phyloP scores from a whole-genome alignment of 225 moss, liverwort and hornwort species.

The Pseudoscleropodium purum region DNA sequence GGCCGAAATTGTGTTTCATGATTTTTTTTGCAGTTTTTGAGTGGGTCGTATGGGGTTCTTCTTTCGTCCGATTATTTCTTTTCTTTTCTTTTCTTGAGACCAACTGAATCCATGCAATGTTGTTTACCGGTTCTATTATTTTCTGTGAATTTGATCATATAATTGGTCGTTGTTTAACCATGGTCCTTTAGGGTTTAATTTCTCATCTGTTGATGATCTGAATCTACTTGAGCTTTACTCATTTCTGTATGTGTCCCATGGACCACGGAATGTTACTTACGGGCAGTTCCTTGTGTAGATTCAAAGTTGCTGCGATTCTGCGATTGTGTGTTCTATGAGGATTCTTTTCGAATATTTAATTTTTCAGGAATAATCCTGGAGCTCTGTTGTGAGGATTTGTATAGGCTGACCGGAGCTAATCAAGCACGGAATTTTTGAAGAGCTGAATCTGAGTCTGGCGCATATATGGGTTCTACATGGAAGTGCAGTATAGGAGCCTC shows the following conservation, averaged over 20 bases:
- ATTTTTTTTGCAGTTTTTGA: neutral
- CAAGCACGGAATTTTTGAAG: neutral
- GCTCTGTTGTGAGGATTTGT: neutral
- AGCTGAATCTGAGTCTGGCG: conserved; percentile 1
- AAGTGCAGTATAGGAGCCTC: conserved; percentile 14
- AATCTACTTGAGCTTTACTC: neutral
- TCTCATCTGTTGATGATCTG: neutral
- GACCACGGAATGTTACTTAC: neutral
- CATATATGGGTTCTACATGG: conserved; percentile 21
- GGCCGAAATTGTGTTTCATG: neutral
- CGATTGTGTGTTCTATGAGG: neutral
- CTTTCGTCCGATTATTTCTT: neutral
- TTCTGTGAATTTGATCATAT: neutral
- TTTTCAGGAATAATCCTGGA: neutral
- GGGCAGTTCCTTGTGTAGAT: neutral
- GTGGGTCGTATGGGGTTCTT: neutral
- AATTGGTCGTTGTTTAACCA: neutral
- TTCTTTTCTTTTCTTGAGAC: neutral
- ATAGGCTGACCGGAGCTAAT: neutral
- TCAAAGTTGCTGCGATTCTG: neutral
- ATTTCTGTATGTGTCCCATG: neutral
- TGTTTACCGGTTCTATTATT: neutral
- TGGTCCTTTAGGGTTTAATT: neutral
- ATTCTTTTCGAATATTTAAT: neutral
- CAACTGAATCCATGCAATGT: neutral